Evolutionary conservation across 306 rosid species (phyloP).

Genomic region (Hippophae gyantsensis): DNA sequence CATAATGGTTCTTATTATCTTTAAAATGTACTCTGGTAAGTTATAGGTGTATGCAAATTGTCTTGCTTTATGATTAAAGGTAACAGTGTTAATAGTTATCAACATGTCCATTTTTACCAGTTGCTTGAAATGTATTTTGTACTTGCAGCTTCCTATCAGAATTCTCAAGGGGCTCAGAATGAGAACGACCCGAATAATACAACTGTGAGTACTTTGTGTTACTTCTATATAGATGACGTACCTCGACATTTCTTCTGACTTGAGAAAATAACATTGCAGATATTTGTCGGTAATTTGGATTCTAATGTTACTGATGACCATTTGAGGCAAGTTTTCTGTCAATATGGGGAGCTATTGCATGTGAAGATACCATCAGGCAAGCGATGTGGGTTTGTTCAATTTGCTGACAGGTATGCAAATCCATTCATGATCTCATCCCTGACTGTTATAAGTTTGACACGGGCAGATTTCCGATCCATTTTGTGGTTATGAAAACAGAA

Average conservation of each 20-base stretch:
- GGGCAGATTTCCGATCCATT: not conserved
- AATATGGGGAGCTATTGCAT: conserved; percentile 75
- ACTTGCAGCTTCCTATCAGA: conserved; percentile 84
- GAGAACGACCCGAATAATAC: conserved; percentile 92
- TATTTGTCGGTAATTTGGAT: conserved; percentile 95
- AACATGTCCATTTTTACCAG: not conserved
- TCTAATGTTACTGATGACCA: conserved; percentile 74
- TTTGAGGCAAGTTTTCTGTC: conserved; percentile 78
- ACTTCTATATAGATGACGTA: conserved; percentile 13
- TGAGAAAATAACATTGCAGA: conserved; percentile 34
- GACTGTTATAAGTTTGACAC: not conserved
- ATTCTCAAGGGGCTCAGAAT: conserved; percentile 60
- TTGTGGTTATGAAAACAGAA: conserved; percentile 35
- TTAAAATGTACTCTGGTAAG: too few species aligned
- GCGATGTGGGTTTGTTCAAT: conserved; percentile 96
- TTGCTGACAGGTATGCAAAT: conserved; percentile 55
- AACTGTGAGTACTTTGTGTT: conserved; percentile 55
- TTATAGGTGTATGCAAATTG: too few species aligned
- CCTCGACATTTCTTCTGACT: conserved; percentile 12
- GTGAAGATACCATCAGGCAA: conserved; percentile 96
- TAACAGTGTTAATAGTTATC: not conserved
- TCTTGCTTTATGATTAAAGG: not conserved
- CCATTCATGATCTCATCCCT: not conserved
- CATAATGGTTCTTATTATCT: too few species aligned
- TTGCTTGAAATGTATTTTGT: conserved; percentile 25